Evolutionary conservation across 164 flowering plant genomes (phyloP), one percentile per base, ranked within the genome.

Genomic region (Stephania yunnanensis): DNA sequence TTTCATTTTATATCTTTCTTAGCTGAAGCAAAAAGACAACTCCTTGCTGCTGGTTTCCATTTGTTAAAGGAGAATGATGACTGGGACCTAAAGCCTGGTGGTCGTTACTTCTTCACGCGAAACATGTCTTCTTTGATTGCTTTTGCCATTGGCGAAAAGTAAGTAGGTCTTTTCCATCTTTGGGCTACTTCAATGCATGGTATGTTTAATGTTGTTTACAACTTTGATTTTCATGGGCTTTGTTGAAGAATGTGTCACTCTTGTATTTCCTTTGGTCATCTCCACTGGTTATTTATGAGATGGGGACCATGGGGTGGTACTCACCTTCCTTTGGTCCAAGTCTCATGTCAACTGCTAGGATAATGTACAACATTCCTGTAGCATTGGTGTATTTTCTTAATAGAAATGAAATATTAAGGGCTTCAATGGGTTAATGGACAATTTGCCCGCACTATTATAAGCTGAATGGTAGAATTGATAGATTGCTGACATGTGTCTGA

Each of bases 21-120:
- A 95, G 97, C 98, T 83, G 97, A 95, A 89, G 97, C 95, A 68
- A 92, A 92, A 78, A 75, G 87, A 50, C 91, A 89, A 75, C 80
- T 95, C 22, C 70, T 90, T 75, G 90, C 87, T 78, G 93, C 97
- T 78, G 97, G 98, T 31, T 94, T 90, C 79, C 82, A 89, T 73
- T 76, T 91, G 83, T 84, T 95, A 11, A 89, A 83, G 81, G 98
- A 92, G 86, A 91, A 86, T 78, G 98, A 95, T 8, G 91, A 90
- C n/a, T 91, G 98, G 98, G 90, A 93, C 74, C 81, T 95, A 25
- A 89, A 90, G 87, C 97, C 97, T 76, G 95, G 97, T 70, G 97
- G 97, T 7, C 88, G 94, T 77, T 95, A 95, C 78, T 88, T 93
- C 78, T 93, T 92, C 73, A 95, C 99, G 6, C 80, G 99, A 75